Evolutionary conservation across 164 flowering plant genomes (phyloP).

Genomic region (Amborella trichopoda): DNA sequence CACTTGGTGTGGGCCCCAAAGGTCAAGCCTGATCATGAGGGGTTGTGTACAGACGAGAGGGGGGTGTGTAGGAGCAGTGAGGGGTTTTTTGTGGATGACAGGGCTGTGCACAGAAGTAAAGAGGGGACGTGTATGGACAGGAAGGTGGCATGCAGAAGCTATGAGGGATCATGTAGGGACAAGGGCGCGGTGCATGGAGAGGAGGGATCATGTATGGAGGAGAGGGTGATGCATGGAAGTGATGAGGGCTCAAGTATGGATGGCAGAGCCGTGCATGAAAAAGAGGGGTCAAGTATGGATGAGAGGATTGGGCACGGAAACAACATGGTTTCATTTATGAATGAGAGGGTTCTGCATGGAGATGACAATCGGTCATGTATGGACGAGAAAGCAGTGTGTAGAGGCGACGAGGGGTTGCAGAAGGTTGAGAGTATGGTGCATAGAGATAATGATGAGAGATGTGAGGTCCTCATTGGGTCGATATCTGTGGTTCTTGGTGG

Average conservation of each 20-base stretch:
- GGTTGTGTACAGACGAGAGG: too few relatives aligned
- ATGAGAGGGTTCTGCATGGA: conserved; percentile 19
- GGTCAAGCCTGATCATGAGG: too few relatives aligned
- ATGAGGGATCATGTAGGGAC: neutral
- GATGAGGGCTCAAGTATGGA: conserved; percentile 20
- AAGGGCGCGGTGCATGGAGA: neutral
- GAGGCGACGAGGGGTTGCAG: conserved; percentile 13
- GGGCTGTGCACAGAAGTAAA: neutral
- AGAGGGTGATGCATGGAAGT: conserved; percentile 8
- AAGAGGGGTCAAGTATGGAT: conserved; percentile 19
- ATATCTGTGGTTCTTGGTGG: conserved; percentile 44
- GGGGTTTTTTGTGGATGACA: too few relatives aligned
- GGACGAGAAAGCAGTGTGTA: conserved; percentile 25
- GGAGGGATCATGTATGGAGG: conserved; percentile 23
- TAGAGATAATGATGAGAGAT: conserved; percentile 17
- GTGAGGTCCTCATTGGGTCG: conserved; percentile 73
- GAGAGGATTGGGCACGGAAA: conserved; percentile 63
- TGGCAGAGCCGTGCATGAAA: conserved; percentile 21
- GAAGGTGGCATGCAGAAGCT: neutral
- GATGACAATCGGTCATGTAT: too few relatives aligned
- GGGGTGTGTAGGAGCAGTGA: too few relatives aligned
- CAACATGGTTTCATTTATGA: conserved; percentile 25
- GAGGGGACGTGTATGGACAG: neutral
- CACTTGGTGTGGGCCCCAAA: too few relatives aligned
- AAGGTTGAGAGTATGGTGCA: conserved; percentile 12